Evolutionary conservation across 1,139 yeast species (phyloP).

Genomic region (Debaryomycetaceae sp.): DNA sequence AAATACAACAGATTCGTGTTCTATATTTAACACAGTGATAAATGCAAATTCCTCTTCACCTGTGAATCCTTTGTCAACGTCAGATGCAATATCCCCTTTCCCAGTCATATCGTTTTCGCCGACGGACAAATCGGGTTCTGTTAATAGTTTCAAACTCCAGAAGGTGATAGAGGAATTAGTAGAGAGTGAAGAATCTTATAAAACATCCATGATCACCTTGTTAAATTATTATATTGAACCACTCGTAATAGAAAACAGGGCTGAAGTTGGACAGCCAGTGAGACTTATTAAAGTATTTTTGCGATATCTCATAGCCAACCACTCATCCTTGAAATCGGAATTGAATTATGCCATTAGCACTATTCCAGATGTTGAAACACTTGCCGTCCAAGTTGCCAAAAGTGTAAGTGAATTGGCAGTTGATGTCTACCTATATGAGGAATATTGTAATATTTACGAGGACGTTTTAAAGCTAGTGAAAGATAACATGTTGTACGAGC

Average conservation of each 20-base stretch:
- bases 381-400: constrained; percentile 7
- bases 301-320: constrained; percentile 21
- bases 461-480: constrained; percentile 35
- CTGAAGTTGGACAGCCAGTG: constrained; percentile 26
- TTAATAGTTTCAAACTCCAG: constrained; percentile 22
- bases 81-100: constrained; percentile 21
- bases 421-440: constrained; percentile 28
- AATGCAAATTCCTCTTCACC: background rate
- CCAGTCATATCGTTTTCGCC: constrained; percentile 19
- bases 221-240: constrained; percentile 36
- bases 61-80: constrained; percentile 6
- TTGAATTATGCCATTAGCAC: constrained; percentile 7
- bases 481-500: constrained; percentile 11
- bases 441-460: constrained; percentile 40
- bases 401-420: constrained; percentile 10
- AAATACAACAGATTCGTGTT: background rate
- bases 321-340: constrained; percentile 17
- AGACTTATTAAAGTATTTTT: constrained; percentile 18
- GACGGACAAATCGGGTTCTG: constrained; percentile 3
- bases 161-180: constrained; percentile 45
- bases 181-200: constrained; percentile 45
- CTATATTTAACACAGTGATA: background rate
- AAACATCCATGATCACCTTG: constrained; percentile 39
- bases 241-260: constrained; percentile 16
- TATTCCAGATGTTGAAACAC: background rate